Conservation (phyloP, 176 grass and related monocot genomes). For the Ensete glaucum region DNA sequence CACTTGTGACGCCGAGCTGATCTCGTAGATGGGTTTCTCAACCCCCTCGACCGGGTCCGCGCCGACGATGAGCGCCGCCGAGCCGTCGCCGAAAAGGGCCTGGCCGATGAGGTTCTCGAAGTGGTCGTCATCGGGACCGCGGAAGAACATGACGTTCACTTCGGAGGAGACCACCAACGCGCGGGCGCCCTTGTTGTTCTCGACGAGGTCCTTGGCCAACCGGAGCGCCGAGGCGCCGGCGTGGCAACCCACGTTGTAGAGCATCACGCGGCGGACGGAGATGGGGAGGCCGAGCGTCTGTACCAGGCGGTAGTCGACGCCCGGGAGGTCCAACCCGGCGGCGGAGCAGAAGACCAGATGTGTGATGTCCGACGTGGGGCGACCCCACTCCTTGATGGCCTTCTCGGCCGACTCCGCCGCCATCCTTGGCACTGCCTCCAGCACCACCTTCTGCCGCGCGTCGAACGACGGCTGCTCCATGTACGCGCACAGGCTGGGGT, state of each 20-base stretch:
- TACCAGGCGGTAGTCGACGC: slow-evolving; percentile 30
- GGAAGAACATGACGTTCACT: slow-evolving; percentile 27
- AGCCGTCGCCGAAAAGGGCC: background rate
- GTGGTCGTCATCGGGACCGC: background rate
- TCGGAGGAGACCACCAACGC: slow-evolving; percentile 35
- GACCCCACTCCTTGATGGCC: slow-evolving; percentile 26
- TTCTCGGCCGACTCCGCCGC: background rate
- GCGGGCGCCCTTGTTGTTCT: slow-evolving; percentile 16
- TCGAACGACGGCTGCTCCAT: background rate
- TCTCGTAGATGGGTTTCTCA: background rate
- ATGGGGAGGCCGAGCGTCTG: slow-evolving; percentile 48
- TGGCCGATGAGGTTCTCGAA: background rate
- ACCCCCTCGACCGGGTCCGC: background rate
- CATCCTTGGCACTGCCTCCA: background rate
- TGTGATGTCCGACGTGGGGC: slow-evolving; percentile 4
- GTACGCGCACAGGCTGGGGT: background rate
- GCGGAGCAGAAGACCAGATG: slow-evolving; percentile 20
- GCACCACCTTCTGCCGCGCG: background rate
- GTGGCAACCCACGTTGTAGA: background rate
- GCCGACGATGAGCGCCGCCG: background rate
- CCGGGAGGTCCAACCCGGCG: slow-evolving; percentile 24
- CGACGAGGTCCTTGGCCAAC: slow-evolving; percentile 39
- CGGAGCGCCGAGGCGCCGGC: slow-evolving; percentile 51
- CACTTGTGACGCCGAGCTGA: slow-evolving; percentile 26
- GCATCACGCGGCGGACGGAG: slow-evolving; percentile 43